Conservation (phyloP, 306 rosid genomes). For the Corylus avellana region DNA sequence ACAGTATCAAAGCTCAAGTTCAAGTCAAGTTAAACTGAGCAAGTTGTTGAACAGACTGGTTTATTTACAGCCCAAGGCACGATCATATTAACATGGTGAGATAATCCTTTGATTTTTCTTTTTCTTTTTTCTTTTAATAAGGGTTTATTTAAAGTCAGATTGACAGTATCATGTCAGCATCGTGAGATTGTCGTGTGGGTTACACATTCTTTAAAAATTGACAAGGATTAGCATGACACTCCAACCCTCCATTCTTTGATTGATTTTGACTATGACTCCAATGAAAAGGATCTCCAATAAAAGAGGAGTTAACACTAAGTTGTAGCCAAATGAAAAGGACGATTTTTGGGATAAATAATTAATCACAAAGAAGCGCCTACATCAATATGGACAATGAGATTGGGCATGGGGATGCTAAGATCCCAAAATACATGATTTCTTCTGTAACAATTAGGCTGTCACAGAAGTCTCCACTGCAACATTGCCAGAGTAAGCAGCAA, state of each 20-base stretch:
- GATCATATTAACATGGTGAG: no score
- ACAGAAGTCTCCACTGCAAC: conserved; percentile 86
- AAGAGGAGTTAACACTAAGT: background rate
- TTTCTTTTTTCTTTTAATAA: no score
- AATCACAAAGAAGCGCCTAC: conserved; percentile 38
- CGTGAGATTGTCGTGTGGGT: no score
- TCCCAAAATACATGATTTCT: conserved; percentile 18
- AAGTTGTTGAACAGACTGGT: no score
- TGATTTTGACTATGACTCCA: background rate
- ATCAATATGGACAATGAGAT: conserved; percentile 30
- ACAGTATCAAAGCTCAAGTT: no score
- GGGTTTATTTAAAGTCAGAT: no score
- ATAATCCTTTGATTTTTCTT: no score
- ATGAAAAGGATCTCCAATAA: background rate
- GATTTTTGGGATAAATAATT: background rate
- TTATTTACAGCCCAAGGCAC: no score
- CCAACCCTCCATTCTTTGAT: background rate
- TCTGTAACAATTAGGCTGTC: conserved; percentile 40
- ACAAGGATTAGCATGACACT: background rate
- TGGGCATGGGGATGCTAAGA: background rate
- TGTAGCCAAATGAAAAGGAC: background rate
- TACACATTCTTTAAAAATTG: background rate
- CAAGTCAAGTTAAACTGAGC: no score
- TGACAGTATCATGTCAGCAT: no score
- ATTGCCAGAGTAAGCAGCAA: conserved; percentile 60